These are phyloP conservation scores for Penicillium sp. DNA, from an alignment of 2,329 filamentous ascomycete genomes.

Conservation along the genomic window DNA sequence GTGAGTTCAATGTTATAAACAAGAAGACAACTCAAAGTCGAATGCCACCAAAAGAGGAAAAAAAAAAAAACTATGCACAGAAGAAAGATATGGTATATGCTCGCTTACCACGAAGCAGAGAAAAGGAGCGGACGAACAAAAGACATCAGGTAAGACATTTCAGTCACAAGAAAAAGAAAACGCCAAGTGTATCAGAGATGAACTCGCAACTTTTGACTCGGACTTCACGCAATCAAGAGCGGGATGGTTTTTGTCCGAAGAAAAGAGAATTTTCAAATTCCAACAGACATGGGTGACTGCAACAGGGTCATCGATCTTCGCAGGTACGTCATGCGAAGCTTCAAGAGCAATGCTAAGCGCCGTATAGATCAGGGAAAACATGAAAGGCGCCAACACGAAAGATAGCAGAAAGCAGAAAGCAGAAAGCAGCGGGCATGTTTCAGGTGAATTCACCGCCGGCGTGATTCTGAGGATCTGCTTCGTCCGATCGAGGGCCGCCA, in stretches of 20 bases:
- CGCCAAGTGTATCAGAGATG: neutral
- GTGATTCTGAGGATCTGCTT: constrained; percentile 28
- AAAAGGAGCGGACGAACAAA: neutral
- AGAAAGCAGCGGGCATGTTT: constrained; percentile 1
- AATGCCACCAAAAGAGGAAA: neutral
- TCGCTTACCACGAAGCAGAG: neutral
- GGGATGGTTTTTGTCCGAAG: neutral
- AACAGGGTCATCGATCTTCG: constrained; percentile 16
- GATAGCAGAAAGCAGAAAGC: constrained; percentile 8
- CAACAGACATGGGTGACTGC: constrained; percentile 1
- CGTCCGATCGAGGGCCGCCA: constrained; percentile 33
- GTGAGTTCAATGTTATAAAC: neutral
- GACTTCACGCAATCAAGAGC: neutral
- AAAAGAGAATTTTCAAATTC: neutral
- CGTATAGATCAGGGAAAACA: neutral
- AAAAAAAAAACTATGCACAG: neutral
- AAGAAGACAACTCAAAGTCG: neutral
- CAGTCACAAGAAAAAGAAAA: neutral
- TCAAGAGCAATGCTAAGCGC: constrained; percentile 6
- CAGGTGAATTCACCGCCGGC: constrained; percentile 19
- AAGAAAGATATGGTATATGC: constrained; percentile 3
- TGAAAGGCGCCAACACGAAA: constrained; percentile 8
- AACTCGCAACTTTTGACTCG: constrained; percentile 5
- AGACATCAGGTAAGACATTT: constrained; percentile 1
- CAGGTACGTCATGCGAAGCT: constrained; percentile 24